Percentiles rank a stretch among this genome's conserved stretches.
Evolutionary conservation across 306 rosid species (phyloP).

Genomic region (Trifolium dubium): DNA sequence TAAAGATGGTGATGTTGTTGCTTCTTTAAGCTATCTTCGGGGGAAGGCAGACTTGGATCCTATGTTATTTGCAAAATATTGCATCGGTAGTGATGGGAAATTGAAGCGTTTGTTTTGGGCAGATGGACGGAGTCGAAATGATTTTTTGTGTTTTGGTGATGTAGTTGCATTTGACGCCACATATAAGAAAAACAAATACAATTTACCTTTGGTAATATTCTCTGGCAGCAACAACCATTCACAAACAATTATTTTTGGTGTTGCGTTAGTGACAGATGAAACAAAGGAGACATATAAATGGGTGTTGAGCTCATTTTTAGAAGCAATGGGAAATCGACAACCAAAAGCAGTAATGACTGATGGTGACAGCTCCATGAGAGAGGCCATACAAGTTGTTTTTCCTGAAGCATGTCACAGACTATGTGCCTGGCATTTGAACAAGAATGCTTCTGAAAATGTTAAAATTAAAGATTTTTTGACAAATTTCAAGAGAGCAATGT

Average conservation of each 20-base stretch:
- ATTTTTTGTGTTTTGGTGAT: background rate
- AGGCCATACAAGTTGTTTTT: background rate
- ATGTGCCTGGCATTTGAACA: background rate
- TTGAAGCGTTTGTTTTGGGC: background rate
- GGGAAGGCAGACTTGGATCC: background rate
- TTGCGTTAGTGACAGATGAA: background rate
- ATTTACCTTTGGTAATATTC: background rate
- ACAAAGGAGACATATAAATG: background rate
- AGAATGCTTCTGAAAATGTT: background rate
- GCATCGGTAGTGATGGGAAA: too few relatives aligned
- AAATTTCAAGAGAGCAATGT: background rate
- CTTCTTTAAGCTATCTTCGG: background rate
- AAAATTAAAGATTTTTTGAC: background rate
- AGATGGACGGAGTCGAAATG: background rate
- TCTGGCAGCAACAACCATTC: background rate
- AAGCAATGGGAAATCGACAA: background rate
- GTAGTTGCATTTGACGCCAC: background rate
- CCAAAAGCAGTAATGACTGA: background rate
- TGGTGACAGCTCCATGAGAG: background rate
- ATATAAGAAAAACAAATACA: background rate
- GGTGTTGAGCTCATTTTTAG: background rate
- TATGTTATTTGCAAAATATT: background rate
- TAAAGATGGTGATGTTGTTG: constrained; percentile 1
- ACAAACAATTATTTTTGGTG: background rate
- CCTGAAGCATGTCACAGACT: too few relatives aligned